Evolutionary conservation across 352 stramenopile genomes (phyloP).

Genomic region (Phytophthora europaea): DNA sequence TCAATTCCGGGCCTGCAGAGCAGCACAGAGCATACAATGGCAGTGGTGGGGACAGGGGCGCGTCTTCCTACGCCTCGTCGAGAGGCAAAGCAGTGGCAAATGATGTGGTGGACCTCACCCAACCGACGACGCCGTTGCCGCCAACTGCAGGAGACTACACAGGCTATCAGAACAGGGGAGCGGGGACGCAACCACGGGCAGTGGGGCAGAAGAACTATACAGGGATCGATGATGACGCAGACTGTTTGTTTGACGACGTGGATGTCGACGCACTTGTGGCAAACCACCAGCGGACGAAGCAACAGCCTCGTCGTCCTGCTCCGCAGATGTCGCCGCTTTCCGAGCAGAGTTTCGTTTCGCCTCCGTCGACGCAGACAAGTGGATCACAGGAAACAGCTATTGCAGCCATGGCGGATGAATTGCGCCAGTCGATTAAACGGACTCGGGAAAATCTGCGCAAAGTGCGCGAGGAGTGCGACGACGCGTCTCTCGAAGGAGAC

Average conservation of each 20-base stretch:
- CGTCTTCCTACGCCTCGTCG: background rate
- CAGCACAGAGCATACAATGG: constrained; percentile 4
- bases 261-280: constrained; percentile 69
- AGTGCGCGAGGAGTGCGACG: constrained; percentile 85
- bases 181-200: background rate
- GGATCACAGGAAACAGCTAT: constrained; percentile 29
- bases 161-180: constrained; percentile 13
- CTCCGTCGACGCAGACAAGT: constrained; percentile 28
- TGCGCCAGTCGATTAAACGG: constrained; percentile 66
- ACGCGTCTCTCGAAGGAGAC: constrained; percentile 84
- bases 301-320: constrained; percentile 21
- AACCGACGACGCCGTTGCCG: constrained; percentile 1
- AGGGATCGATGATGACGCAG: constrained; percentile 32
- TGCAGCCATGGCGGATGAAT: constrained; percentile 31
- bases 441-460: constrained; percentile 70
- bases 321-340: constrained; percentile 4
- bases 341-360: constrained; percentile 22
- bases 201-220: constrained; percentile 11
- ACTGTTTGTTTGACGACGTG: constrained; percentile 49
- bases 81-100: constrained; percentile 6
- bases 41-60: background rate
- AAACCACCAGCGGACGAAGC: constrained; percentile 49
- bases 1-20: constrained; percentile 18
- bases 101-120: constrained; percentile 45
- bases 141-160: background rate